Percentiles rank a stretch among this genome's conserved stretches.
These are phyloP conservation scores for Phoma sp. DNA, from an alignment of 2,329 filamentous ascomycete genomes.

Conservation along the genomic window DNA sequence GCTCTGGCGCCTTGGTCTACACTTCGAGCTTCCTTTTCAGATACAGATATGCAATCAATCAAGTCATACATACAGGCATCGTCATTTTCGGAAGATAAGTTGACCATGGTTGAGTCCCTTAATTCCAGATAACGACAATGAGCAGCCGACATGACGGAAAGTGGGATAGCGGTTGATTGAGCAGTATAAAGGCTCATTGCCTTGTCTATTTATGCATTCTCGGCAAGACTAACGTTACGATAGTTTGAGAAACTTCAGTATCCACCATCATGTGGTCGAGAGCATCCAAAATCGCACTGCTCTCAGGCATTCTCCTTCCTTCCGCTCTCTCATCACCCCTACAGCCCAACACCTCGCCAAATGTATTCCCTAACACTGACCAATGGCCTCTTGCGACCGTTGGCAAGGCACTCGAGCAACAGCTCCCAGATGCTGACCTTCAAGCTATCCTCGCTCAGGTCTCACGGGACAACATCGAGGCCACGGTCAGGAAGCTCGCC, in stretches of 20 bases:
- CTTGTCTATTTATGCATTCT: neutral
- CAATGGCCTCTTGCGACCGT: constrained; percentile 49
- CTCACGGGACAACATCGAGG: constrained; percentile 53
- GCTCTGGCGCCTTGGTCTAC: constrained; percentile 8
- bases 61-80: constrained; percentile 21
- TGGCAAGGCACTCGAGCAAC: constrained; percentile 42
- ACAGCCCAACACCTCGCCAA: constrained; percentile 21
- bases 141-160: neutral
- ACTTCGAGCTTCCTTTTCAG: constrained; percentile 28
- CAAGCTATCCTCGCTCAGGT: constrained; percentile 47
- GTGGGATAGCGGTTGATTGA: neutral
- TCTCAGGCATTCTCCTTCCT: constrained; percentile 13
- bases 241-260: too few species aligned
- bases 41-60: constrained; percentile 18
- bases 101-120: constrained; percentile 1
- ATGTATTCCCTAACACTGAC: constrained; percentile 20
- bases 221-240: neutral
- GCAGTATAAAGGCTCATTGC: neutral
- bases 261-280: constrained; percentile 21
- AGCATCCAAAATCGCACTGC: constrained; percentile 6
- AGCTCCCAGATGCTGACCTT: constrained; percentile 49
- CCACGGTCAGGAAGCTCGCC: constrained; percentile 59
- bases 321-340: constrained; percentile 20
- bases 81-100: constrained; percentile 14
- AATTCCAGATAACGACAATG: constrained; percentile 20